Percentiles rank a stretch among this genome's conserved stretches.
These are phyloP conservation scores for Fragaria vesca DNA, from an alignment of 306 rosid genomes.

Conservation along the genomic window DNA sequence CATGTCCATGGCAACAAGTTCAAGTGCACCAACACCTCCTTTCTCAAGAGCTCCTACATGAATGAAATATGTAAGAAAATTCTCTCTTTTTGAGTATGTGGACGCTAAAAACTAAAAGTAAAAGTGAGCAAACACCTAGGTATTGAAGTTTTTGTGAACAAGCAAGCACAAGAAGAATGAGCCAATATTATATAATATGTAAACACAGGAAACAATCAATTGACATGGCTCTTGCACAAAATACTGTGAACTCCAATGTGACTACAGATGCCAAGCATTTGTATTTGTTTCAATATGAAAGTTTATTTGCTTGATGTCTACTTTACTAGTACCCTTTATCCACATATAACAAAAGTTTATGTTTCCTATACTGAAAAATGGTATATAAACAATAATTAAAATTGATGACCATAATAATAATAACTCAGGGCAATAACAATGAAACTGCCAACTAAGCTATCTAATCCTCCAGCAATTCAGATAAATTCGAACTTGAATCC, in stretches of 20 bases:
- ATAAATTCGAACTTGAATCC: neutral
- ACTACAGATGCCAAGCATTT: neutral
- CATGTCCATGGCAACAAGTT: slow-evolving; percentile 99
- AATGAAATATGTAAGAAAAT: slow-evolving; percentile 17
- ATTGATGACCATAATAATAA: neutral
- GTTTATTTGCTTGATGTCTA: neutral
- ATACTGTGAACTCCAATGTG: neutral
- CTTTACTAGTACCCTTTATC: neutral
- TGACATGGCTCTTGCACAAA: neutral
- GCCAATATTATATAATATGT: neutral
- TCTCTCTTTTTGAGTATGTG: neutral
- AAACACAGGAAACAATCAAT: neutral
- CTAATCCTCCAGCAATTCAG: neutral
- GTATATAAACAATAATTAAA: neutral
- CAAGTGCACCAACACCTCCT: slow-evolving; percentile 99
- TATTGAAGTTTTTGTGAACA: neutral
- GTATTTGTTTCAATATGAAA: neutral
- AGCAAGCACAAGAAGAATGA: neutral
- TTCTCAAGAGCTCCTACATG: slow-evolving; percentile 83
- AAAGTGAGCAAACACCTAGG: neutral
- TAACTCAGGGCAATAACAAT: neutral
- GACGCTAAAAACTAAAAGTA: too few species aligned
- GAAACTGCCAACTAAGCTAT: neutral
- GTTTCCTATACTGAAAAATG: neutral
- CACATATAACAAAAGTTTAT: neutral